Percentiles rank a stretch among this genome's conserved stretches.
phyloP scores from a whole-genome alignment of 148 eudicot genomes.

The Polygonum maritimum region DNA sequence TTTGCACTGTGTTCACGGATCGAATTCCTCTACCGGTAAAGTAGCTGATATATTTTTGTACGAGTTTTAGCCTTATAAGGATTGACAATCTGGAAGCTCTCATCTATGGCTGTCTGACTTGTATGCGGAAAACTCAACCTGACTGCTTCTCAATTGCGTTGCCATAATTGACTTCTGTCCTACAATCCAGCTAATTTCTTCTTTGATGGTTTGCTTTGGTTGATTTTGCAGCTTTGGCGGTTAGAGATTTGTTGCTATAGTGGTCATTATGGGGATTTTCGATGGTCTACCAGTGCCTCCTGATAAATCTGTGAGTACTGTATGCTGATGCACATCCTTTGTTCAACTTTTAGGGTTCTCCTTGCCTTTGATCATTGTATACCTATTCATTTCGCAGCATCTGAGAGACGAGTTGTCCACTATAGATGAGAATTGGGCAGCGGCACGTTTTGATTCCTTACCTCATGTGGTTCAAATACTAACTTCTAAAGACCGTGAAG shows the following conservation, averaged over 20 bases:
- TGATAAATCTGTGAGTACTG: conserved; percentile 66
- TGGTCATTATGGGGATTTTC: conserved; percentile 61
- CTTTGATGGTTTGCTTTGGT: neutral
- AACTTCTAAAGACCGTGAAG: conserved; percentile 92
- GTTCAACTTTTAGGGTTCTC: neutral
- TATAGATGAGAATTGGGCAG: conserved; percentile 89
- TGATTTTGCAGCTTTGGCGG: neutral
- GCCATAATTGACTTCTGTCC: neutral
- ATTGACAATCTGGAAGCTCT: neutral
- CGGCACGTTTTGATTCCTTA: conserved; percentile 84
- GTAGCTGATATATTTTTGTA: neutral
- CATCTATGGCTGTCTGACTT: neutral
- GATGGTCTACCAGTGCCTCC: conserved; percentile 85
- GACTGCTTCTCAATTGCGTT: neutral
- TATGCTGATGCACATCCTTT: neutral
- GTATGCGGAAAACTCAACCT: neutral
- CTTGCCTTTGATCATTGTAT: neutral
- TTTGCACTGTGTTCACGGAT: neutral
- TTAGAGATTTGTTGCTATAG: neutral
- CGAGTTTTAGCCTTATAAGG: neutral
- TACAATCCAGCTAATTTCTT: neutral
- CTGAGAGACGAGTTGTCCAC: conserved; percentile 68
- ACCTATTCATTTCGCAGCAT: conserved; percentile 33
- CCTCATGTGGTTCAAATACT: conserved; percentile 94
- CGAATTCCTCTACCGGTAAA: neutral